Conservation (phyloP, 1,284 basidiomycete species). For the Ustilago lituana region DNA sequence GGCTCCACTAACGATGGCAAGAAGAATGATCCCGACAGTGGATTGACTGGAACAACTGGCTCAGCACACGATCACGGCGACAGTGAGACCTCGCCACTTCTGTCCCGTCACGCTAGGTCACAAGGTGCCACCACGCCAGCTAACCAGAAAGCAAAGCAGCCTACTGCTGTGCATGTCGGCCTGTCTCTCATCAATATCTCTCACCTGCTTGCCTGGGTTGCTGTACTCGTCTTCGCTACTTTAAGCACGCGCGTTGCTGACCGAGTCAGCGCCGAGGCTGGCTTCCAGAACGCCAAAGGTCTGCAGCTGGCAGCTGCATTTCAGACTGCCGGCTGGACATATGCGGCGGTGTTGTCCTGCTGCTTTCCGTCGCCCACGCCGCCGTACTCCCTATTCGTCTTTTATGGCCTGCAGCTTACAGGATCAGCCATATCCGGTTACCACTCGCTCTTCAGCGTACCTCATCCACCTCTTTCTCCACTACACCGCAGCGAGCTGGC, state of each 20-base stretch:
- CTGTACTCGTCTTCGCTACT: constrained; percentile 4
- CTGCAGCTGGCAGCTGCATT: constrained; percentile 13
- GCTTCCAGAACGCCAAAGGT: constrained; percentile 6
- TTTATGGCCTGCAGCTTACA: constrained; percentile 15
- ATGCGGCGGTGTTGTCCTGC: constrained; percentile 2
- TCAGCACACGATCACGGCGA: background rate
- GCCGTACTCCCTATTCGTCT: constrained; percentile 19
- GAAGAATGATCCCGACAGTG: background rate
- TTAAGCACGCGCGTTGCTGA: background rate
- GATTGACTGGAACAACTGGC: too few relatives aligned
- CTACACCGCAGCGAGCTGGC: constrained; percentile 15
- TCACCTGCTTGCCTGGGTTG: constrained; percentile 19
- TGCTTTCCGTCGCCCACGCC: constrained; percentile 29
- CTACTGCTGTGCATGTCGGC: constrained; percentile 7
- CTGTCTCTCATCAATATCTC: constrained; percentile 15
- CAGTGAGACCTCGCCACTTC: constrained; percentile 27
- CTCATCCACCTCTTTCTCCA: constrained; percentile 14
- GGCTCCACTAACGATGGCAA: constrained; percentile 2
- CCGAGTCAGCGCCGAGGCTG: constrained; percentile 11
- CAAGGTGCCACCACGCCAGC: background rate
- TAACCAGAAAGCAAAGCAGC: constrained; percentile 3
- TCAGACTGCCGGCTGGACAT: constrained; percentile 21
- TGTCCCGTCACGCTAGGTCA: background rate
- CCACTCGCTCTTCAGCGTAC: constrained; percentile 19
- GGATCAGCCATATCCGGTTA: constrained; percentile 14